Base-by-base conservation (phyloP, 495 filamentous ascomycete genomes). In the Penicillium subrubescens region DNA sequence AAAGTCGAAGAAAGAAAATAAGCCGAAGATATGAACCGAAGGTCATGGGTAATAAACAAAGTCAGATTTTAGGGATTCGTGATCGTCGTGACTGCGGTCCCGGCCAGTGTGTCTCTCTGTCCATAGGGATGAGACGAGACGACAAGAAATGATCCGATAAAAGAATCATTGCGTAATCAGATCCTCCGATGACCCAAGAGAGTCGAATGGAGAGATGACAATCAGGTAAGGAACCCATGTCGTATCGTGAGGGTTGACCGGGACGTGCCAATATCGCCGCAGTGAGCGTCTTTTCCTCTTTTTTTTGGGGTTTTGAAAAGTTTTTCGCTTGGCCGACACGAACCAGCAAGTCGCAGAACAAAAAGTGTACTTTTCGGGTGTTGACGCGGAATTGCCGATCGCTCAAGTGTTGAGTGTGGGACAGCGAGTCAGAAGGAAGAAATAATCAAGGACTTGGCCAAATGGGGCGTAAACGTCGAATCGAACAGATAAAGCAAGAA, bases 41-140 rank as follows among this genome's bases (percentile, higher is more conserved):
- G 69, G 50, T 69, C 70, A 67, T 74, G 72, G 74, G 73, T 69
- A 76, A 75, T 75, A 73, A 75, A 75, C 72, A 72, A 69, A 63
- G 63, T 66, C 67, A 70, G 59, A 72, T 72, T 74, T 74, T 72
- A 51, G 63, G 69, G 61, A 73, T 70, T 81, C 80, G 73, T 83
- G 66, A 81, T 79, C 77, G 75, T 81, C 77, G 75, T 80, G 72
- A 75, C 78, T 76, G 73, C 75, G 75, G 70, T 65, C 67, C 69
- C 63, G 67, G 69, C 67, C 60, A 11, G 51, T 37, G 31, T 54
- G 52, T 35, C 52, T 6, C n/a, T 37, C 25, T 56, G n/a, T 56
- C 31, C 15, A 4, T 27, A 37, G 21, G 5, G 19, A 35, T n/a
- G 8, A 10, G 53, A 56, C 33, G 11, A 23, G 17, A 52, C 48